Conservation (phyloP, 192 early-diverging fungal species). For the Physocladia obscura region DNA sequence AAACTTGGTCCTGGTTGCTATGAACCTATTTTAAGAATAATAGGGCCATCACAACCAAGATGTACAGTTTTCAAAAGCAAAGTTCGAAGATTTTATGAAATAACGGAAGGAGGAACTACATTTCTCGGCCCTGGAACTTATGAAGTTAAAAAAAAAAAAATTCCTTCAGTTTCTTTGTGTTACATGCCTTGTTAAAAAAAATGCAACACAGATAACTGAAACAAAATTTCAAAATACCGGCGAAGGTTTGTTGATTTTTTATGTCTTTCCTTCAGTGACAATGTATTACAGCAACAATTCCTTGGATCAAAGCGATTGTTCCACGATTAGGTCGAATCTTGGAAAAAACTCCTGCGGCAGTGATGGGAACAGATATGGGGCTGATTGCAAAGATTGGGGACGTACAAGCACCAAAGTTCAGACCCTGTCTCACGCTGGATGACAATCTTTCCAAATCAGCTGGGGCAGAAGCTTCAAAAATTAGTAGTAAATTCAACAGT, state of each 20-base stretch:
- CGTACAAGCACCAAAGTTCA: background rate
- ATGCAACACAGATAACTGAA: background rate
- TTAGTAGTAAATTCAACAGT: no score
- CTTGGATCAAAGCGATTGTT: constrained; percentile 8
- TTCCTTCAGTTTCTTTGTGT: background rate
- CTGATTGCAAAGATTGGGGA: constrained; percentile 14
- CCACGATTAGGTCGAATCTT: constrained; percentile 8
- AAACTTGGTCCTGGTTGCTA: constrained; percentile 22
- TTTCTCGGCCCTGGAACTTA: constrained; percentile 18
- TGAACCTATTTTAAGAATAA: background rate
- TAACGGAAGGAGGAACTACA: background rate
- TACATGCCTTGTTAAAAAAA: background rate
- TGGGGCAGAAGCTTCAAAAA: no score
- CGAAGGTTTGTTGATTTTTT: background rate
- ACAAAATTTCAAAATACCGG: background rate
- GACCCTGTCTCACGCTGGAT: no score
- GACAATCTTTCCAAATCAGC: no score
- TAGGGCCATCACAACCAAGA: background rate
- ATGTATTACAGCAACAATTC: background rate
- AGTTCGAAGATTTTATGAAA: constrained; percentile 6
- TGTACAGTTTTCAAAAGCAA: constrained; percentile 24
- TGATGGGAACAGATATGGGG: constrained; percentile 22
- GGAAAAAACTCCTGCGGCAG: background rate
- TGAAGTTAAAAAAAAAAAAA: background rate
- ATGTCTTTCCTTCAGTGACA: background rate